Evolutionary conservation across 345 rosid species (phyloP).

Genomic region (Citropsis articulata): DNA sequence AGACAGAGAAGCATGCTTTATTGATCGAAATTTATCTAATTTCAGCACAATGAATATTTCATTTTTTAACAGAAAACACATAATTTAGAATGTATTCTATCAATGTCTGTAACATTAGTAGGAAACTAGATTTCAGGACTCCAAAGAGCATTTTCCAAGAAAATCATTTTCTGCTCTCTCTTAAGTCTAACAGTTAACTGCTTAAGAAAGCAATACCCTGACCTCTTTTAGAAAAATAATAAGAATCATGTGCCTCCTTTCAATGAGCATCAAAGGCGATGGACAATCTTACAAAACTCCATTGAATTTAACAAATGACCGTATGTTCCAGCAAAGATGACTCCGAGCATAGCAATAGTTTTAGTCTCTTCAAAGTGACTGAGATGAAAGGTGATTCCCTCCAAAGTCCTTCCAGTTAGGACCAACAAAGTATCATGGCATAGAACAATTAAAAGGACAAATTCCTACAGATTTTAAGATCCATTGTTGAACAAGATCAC

Average conservation of each 20-base stretch:
- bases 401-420: neutral
- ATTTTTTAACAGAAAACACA: neutral
- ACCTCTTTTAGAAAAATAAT: neutral
- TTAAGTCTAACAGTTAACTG: neutral
- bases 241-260: neutral
- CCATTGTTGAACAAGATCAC: neutral
- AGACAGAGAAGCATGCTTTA: neutral
- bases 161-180: neutral
- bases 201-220: neutral
- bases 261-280: neutral
- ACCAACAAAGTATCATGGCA: neutral
- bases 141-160: neutral
- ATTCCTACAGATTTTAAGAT: neutral
- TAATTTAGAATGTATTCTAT: neutral
- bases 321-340: neutral
- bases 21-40: neutral
- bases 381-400: neutral
- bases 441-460: neutral
- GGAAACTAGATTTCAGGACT: neutral
- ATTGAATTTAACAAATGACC: neutral
- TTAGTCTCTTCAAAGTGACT: neutral
- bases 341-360: neutral
- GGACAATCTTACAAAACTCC: neutral
- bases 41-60: neutral
- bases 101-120: conserved; percentile 1